Evolutionary conservation across 1,139 yeast genomes (phyloP).

Genomic region (Arxiozyma slooffiae): DNA sequence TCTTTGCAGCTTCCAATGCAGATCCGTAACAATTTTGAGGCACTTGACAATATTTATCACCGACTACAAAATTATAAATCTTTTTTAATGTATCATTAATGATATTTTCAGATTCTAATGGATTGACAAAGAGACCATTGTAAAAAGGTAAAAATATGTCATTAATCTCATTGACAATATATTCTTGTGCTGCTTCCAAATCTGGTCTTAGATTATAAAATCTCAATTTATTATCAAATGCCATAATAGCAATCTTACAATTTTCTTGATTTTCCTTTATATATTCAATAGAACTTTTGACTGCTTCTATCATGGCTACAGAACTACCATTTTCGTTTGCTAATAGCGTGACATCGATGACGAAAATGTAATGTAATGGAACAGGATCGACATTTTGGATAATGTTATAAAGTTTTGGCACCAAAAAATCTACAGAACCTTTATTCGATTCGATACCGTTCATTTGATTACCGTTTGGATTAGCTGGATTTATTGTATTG

Average conservation of each 20-base stretch:
- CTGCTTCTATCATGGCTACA: constrained; percentile 57
- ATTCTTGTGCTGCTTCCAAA: constrained; percentile 52
- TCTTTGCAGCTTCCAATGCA: constrained; percentile 60
- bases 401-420: constrained; percentile 62
- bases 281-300: constrained; percentile 39
- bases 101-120: constrained; percentile 50
- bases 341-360: constrained; percentile 65
- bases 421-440: constrained; percentile 81
- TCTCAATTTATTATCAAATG: constrained; percentile 65
- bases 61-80: constrained; percentile 42
- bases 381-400: constrained; percentile 35
- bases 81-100: constrained; percentile 61
- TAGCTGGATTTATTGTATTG: constrained; percentile 51
- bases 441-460: constrained; percentile 65
- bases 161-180: constrained; percentile 60
- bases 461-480: constrained; percentile 52
- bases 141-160: constrained; percentile 77
- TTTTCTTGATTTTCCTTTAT: constrained; percentile 31
- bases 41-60: constrained; percentile 38
- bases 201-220: constrained; percentile 59
- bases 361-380: constrained; percentile 62
- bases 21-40: constrained; percentile 72
- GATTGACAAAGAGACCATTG: constrained; percentile 74
- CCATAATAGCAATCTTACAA: constrained; percentile 56
- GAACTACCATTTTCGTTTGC: constrained; percentile 52